Evolutionary conservation across 1,284 basidiomycete genomes (phyloP), one percentile per base, ranked within the genome.

Genomic region (Rhizoctonia solani): DNA sequence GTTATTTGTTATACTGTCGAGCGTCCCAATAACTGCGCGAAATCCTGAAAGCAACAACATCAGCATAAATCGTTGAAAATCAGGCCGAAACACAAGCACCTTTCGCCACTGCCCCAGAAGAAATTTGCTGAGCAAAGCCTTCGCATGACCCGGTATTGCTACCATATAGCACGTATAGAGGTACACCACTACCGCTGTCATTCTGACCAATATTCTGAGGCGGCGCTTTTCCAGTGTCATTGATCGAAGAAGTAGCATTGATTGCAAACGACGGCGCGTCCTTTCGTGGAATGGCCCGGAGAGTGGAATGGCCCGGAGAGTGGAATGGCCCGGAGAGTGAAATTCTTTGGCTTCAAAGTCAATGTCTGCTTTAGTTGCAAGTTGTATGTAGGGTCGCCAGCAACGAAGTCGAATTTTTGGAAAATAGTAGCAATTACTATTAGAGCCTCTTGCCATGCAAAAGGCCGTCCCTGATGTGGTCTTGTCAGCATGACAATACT

Each of bases 331-430:
- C 72, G 71, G 56, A 76, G 74, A 27, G 69, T 65, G 69, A 76
- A 75, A 21, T 72, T 54, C 23, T 70, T 65, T 0, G 75, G 75
- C 68, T 76, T 76, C 73, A 75, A 71, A 0, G 75, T 76, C 37
- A 76, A 66, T 14, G 74, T 73, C 47, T 72, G 71, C 58, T 73
- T 71, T 59, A 76, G 69, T 50, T 69, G 54, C n/a, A 76, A 71
- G 37, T 73, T 59, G 44, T 76, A 76, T 4, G 63, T 46, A 3
- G 72, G 69, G 63, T 76, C 72, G 19, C 69, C 70, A 34, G 73
- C 70, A 13, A 72, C 67, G 37, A 76, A 52, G 54, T 76, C 75
- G 66, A 76, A 76, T 29, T 72, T 71, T 53, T 73, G 70, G 46
- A 74, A 73, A 25, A 76, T 71, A n/a, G 72, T 73, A 1, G 73